Base-by-base conservation (phyloP, 345 rosid species). In the Streptanthus diversifolius region DNA sequence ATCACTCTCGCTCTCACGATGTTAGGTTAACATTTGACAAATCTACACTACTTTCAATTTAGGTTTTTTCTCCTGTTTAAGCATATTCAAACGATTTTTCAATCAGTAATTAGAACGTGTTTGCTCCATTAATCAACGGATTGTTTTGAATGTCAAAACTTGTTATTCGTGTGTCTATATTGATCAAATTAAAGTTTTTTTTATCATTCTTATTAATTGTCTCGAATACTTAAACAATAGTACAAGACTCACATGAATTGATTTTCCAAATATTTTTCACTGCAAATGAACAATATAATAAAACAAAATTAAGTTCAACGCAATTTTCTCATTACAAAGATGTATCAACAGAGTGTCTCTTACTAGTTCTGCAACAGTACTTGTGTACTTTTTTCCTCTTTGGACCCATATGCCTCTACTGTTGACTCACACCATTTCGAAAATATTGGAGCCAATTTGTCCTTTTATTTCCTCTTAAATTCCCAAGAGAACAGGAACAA, bases 301-400 rank as follows among this genome's bases (percentile, higher is more conserved):
- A 52, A 68, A 75, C 79, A 75, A 75, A 75, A 75, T 2, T 68
- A 68, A 33, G 74, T 75, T 75, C 74, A 75, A 75, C 73, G 79
- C 74, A 60, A 18, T 8, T 60, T 52, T 32, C 36, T 57, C 43
- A 66, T 25, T 68, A 59, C 68, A 7, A 32, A 52, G 33, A 53
- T 27, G 70, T 13, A 62, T 8, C 6, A 60, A 60, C 74, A 57
- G 53, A 22, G 49, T 35, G 13, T 66, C 59, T 73, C 59, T 65
- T 47, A 27, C 66, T 33, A 47, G 43, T 27, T 25, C 73, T 74
- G 73, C 44, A 74, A 67, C 73, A 68, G 73, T 58, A 68, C 69
- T 68, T 75, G 11, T 41, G 69, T 75, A 68, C 73, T n/a, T 48
- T 53, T 15, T 33, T 3, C n/a, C 7, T 52, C 25, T 60, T 61